Conservation (phyloP, 1,284 basidiomycete genomes). For the Polyporus tsugae region DNA sequence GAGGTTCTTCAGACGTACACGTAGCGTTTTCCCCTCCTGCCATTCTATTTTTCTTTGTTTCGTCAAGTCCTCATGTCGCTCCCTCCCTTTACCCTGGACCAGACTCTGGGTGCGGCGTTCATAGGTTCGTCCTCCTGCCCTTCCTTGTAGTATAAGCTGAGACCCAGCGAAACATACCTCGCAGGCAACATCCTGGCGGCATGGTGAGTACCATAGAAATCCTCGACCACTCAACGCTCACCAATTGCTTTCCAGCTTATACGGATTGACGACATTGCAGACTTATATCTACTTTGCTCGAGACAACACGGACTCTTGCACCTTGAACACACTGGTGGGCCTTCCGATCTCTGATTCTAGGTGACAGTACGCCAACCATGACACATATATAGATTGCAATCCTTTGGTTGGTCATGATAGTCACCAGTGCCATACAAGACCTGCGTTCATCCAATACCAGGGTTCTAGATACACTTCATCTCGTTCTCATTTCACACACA, state of each 20-base stretch:
- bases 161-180: not conserved
- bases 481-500: constrained; percentile 22
- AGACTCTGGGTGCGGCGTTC: constrained; percentile 3
- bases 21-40: constrained; percentile 2
- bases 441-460: constrained; percentile 7
- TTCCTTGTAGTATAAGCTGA: not conserved
- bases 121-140: not conserved
- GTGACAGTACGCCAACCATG: not conserved
- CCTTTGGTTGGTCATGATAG: not conserved
- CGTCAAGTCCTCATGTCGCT: not conserved
- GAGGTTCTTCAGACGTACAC: not conserved
- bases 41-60: not conserved
- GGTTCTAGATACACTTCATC: constrained; percentile 25
- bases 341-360: not conserved
- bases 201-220: not conserved
- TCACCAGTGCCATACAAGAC: not conserved
- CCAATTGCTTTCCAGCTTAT: constrained; percentile 3
- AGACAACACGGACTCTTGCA: not conserved
- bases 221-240: not conserved
- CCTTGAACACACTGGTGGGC: constrained; percentile 16
- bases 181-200: constrained; percentile 1
- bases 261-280: constrained; percentile 16
- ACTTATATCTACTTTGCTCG: constrained; percentile 13
- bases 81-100: not conserved
- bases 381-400: not conserved